Conservation (phyloP, 1,284 basidiomycete genomes). For the Ceratobasidium sp. region DNA sequence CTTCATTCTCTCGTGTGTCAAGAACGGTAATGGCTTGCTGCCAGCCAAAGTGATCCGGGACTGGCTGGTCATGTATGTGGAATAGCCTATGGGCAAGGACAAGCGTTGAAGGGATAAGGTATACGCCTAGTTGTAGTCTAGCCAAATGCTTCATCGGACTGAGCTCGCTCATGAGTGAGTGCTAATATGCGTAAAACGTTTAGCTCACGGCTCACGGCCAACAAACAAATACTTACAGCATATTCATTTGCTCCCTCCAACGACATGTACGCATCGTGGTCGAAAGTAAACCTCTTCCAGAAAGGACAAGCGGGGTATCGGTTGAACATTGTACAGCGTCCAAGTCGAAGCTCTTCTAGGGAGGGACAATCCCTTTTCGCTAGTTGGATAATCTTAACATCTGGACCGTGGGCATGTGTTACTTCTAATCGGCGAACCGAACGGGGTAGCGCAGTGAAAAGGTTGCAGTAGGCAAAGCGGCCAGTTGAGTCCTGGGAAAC, state of each 20-base stretch:
- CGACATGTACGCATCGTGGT: slow-evolving; percentile 38
- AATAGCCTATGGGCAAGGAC: slow-evolving; percentile 21
- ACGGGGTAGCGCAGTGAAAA: not conserved
- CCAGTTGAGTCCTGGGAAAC: not conserved
- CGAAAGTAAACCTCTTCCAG: slow-evolving; percentile 22
- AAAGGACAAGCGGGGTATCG: slow-evolving; percentile 23
- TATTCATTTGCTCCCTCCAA: slow-evolving; percentile 18
- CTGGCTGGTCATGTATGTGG: not conserved
- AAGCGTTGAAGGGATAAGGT: not conserved
- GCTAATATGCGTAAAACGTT: not conserved
- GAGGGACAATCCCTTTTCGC: not conserved
- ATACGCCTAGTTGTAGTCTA: slow-evolving; percentile 4
- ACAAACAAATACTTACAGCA: not conserved
- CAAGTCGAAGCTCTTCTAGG: slow-evolving; percentile 9
- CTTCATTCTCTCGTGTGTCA: not conserved
- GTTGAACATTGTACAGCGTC: slow-evolving; percentile 30
- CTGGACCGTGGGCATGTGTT: slow-evolving; percentile 8
- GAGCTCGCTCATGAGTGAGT: slow-evolving; percentile 8
- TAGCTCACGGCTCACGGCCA: not conserved
- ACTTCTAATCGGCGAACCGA: slow-evolving; percentile 13
- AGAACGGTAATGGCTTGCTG: not conserved
- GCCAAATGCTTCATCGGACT: not conserved
- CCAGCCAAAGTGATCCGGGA: slow-evolving; percentile 5
- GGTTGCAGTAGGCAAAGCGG: slow-evolving; percentile 11
- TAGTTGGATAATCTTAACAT: not conserved